These are phyloP conservation scores for Saitozyma sp. DNA, from an alignment of 768 basidiomycete species.

Conservation along the genomic window DNA sequence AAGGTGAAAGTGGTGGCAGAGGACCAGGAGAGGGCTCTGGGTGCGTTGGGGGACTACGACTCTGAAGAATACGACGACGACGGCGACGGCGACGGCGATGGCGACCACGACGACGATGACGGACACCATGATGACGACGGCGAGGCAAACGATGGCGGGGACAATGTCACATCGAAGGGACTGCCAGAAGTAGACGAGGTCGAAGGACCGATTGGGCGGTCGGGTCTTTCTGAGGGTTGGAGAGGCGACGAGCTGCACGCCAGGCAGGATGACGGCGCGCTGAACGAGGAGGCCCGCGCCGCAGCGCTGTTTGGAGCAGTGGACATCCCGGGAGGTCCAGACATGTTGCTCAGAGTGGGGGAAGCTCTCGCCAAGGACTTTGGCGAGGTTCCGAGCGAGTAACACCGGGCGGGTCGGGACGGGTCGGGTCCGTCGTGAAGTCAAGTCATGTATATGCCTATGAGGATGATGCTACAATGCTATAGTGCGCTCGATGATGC, in stretches of 20 bases:
- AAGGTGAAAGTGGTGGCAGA: neutral
- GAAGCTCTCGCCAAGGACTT: neutral
- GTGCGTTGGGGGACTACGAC: conserved; percentile 38
- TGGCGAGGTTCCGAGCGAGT: neutral
- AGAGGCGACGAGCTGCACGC: neutral
- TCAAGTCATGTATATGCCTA: no score
- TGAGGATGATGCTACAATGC: no score
- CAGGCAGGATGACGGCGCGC: neutral
- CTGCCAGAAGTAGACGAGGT: neutral
- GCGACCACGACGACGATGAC: conserved; percentile 1
- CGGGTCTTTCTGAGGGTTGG: no score
- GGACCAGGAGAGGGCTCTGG: conserved; percentile 7
- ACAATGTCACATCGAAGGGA: conserved; percentile 7
- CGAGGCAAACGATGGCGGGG: neutral
- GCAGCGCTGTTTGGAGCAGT: neutral
- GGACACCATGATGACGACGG: conserved; percentile 11
- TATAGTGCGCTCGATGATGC: no score
- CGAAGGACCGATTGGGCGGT: neutral
- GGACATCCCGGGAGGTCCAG: neutral
- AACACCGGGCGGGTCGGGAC: no score
- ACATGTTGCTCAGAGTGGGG: neutral
- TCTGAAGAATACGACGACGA: conserved; percentile 24
- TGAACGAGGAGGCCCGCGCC: neutral
- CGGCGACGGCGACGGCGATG: conserved; percentile 1
- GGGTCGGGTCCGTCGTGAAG: no score